Percentiles rank a stretch among this genome's conserved stretches.
Conservation (phyloP, 495 filamentous ascomycete genomes). For the Aspergillus steynii region DNA sequence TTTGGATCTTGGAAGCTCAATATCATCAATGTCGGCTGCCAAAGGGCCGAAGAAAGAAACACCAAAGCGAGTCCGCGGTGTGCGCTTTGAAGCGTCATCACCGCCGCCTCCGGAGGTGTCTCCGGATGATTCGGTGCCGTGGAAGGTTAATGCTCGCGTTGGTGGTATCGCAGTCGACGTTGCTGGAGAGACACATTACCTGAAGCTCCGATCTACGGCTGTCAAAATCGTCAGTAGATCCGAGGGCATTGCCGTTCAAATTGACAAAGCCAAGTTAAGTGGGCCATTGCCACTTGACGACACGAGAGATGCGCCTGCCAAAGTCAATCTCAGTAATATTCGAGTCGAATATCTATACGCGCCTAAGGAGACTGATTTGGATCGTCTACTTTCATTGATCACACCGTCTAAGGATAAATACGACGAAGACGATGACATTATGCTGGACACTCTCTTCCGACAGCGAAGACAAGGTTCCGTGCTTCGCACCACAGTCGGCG, state of each 20-base stretch:
- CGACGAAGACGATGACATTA: slow-evolving; percentile 88
- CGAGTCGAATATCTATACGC: slow-evolving; percentile 71
- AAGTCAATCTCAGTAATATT: slow-evolving; percentile 59
- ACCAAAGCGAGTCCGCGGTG: slow-evolving; percentile 53
- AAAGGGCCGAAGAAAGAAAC: slow-evolving; percentile 34
- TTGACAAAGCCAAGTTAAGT: slow-evolving; percentile 71
- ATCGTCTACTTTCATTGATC: slow-evolving; percentile 78
- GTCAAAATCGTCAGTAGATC: slow-evolving; percentile 75
- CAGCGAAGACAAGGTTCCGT: slow-evolving; percentile 90
- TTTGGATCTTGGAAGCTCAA: slow-evolving; percentile 81
- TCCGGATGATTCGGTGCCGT: slow-evolving; percentile 34
- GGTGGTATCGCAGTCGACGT: slow-evolving; percentile 75
- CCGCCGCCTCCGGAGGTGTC: slow-evolving; percentile 20
- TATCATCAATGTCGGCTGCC: slow-evolving; percentile 68
- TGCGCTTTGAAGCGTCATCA: slow-evolving; percentile 64
- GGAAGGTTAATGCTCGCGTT: slow-evolving; percentile 74
- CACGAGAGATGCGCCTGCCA: slow-evolving; percentile 49
- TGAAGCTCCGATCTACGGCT: slow-evolving; percentile 74
- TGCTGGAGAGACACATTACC: slow-evolving; percentile 70
- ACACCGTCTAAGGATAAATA: slow-evolving; percentile 92
- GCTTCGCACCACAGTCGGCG: slow-evolving; percentile 66
- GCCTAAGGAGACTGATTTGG: slow-evolving; percentile 79
- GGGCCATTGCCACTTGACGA: slow-evolving; percentile 62
- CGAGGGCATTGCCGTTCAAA: slow-evolving; percentile 65
- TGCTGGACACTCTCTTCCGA: slow-evolving; percentile 87